Evolutionary conservation across 805 yeast genomes (phyloP), one percentile per base, ranked within the genome.

Genomic region (Zygosaccharomyces bisporus): DNA sequence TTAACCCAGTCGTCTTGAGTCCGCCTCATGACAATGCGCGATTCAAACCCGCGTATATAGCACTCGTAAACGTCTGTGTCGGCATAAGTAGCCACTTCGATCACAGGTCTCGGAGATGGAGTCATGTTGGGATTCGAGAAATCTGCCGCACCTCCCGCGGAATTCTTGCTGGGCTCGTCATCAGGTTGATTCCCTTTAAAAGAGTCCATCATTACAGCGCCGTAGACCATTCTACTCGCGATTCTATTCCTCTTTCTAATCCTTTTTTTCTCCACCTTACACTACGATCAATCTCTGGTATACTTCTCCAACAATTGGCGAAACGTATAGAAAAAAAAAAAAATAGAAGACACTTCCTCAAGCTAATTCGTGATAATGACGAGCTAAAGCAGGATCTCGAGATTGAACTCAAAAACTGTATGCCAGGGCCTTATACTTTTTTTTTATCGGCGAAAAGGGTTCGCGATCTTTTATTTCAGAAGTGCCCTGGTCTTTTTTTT

Each of bases 1-100:
- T 86, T 86, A 43, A 93, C 88, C 98, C 98, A 93, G 55, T 90
- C 86, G 63, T 93, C 99, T 39, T 76, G 73, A 49, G 86, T 81
- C 46, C 98, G 74, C 56, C 98, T 78, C 98, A 93, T 93, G 2
- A 63, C 61, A 32, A 64, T 57, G 14, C 60, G 50, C 8, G 63
- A 53, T 45, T 57, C 66, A 33, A 43, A 54, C 41, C 81, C 86
- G 25, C 77, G 71, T 33, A 86, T 76, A 38, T 80, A 81, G 59
- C 81, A 77, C 59, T 83, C 89, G 58, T 63, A 74, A 5, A 76
- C 80, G 41, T 75, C 79, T 1, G 72, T 70, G 54, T 73, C 73
- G 3, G 79, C 71, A 53, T 75, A 75, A 4, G 75, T 73, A 1
- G 78, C 73, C 21, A 70, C 64, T 36, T 64, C 68, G 10, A 64